Base-by-base conservation (phyloP, 2,329 filamentous ascomycete species). In the Geosmithia flava region DNA sequence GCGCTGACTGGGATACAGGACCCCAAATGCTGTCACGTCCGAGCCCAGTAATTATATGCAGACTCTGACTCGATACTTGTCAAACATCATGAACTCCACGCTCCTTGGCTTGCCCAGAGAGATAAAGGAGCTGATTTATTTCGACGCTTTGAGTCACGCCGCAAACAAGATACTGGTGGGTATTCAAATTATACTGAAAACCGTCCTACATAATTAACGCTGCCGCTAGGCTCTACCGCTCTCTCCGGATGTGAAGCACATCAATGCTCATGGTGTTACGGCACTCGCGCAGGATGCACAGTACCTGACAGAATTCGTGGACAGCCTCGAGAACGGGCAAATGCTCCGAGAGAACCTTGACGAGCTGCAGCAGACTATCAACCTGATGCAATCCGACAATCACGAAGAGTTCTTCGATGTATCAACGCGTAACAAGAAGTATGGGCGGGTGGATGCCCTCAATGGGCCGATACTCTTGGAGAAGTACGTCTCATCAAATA, bases 361-460 rank as follows among this genome's bases (percentile, higher is more conserved):
- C 57, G 93, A 97, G 67, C 72, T 98, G 37, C 83, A 91, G 56
- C 93, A 98, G 69, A 97, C 93, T 1, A 84, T 95, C 44, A 81
- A 85, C 51, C 74, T 98, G 23, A 85, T 98, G 76, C 81, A 87
- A 59, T 79, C 78, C 1, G 88, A 95, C 41, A 95, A 95, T 57
- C 80, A 87, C n/a, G 90, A 97, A 54, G 91, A 97, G 63, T 98
- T 95, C 65, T 98, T 93, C 62, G 93, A 98, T 60, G 84, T 93
- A 46, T 85, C 84, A 5, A 86, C 84, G 15, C 74, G 89, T 47
- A 95, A 96, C 67, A 90, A 86, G 68, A 94, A 95, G 62, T 98
- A 95, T 61, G 86, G 89, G 16, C 83, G 88, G 48, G 94, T 98
- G 33, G 88, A 97, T 66, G 85, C 87, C 47, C 74, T 94, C 62